These are phyloP conservation scores for Magnusiomyces paraingens DNA, from an alignment of 1,139 yeast species.

Conservation along the genomic window DNA sequence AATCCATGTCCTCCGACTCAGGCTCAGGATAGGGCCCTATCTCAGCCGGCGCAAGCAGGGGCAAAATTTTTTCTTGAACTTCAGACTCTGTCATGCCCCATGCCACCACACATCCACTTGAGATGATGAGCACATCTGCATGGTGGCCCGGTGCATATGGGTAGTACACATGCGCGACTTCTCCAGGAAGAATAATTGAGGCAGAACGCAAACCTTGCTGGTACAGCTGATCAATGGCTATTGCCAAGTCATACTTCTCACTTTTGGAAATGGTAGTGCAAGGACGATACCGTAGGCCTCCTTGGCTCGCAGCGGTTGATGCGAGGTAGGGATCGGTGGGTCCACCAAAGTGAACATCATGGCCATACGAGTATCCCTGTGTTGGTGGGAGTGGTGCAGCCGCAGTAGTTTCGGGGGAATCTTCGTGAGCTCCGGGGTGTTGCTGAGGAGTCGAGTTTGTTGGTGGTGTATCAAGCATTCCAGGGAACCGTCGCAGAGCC, in stretches of 20 bases:
- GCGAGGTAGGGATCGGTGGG: neutral
- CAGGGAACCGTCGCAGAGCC: conserved; percentile 5
- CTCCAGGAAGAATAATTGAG: conserved; percentile 56
- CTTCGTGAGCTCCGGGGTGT: neutral
- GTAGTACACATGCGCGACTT: conserved; percentile 47
- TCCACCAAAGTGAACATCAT: neutral
- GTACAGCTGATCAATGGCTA: conserved; percentile 35
- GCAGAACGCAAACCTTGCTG: conserved; percentile 36
- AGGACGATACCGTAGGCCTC: conserved; percentile 23
- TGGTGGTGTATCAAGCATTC: neutral
- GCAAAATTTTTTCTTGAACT: conserved; percentile 38
- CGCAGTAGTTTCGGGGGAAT: neutral
- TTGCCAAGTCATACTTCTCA: conserved; percentile 55
- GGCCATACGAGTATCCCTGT: no score
- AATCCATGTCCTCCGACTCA: conserved; percentile 88
- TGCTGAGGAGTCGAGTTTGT: neutral
- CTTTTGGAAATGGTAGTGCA: conserved; percentile 66
- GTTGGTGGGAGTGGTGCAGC: neutral
- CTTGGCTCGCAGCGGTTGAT: conserved; percentile 5
- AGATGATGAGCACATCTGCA: conserved; percentile 54
- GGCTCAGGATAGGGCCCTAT: conserved; percentile 42
- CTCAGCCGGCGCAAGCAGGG: conserved; percentile 44
- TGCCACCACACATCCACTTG: conserved; percentile 71
- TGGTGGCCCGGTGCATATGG: conserved; percentile 35
- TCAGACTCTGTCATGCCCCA: conserved; percentile 66